These are phyloP conservation scores for Chlamydomonas applanata DNA, from an alignment of 139 green algal species.

Conservation along the genomic window DNA sequence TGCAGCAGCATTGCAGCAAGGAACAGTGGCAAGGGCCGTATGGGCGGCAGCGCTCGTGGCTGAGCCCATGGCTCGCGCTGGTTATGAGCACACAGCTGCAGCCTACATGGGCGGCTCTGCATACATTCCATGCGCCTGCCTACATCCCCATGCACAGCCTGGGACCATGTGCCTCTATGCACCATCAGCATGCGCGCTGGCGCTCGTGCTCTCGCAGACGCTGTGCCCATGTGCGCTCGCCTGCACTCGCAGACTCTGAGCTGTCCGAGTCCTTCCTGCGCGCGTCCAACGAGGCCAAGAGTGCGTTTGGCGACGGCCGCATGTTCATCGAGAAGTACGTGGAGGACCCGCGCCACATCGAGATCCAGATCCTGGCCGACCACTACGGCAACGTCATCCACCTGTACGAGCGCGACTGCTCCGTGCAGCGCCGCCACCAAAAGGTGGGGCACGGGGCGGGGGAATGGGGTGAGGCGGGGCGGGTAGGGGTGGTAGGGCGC, in stretches of 20 bases:
- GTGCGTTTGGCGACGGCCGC: slow-evolving; percentile 89
- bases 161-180: too few species aligned
- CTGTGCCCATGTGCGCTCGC: not conserved
- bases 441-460: slow-evolving; percentile 76
- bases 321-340: slow-evolving; percentile 98
- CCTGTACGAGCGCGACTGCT: slow-evolving; percentile 96
- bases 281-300: slow-evolving; percentile 77
- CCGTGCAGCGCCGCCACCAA: slow-evolving; percentile 96
- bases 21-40: not conserved
- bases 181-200: too few species aligned
- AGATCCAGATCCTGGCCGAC: slow-evolving; percentile 92
- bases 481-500: not conserved
- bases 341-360: slow-evolving; percentile 82
- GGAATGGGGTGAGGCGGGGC: not conserved
- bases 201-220: not conserved
- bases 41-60: too few species aligned
- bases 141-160: too few species aligned
- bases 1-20: not conserved
- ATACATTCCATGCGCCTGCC: too few species aligned
- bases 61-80: too few species aligned
- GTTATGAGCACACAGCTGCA: too few species aligned
- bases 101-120: not conserved
- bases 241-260: slow-evolving; percentile 56
- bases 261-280: slow-evolving; percentile 75
- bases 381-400: slow-evolving; percentile 92